A percentile compares a stretch with the other conserved stretches of the same genome.
phyloP scores from a whole-genome alignment of 139 green algal genomes.

The Deuterostichococcus epilithicus region DNA sequence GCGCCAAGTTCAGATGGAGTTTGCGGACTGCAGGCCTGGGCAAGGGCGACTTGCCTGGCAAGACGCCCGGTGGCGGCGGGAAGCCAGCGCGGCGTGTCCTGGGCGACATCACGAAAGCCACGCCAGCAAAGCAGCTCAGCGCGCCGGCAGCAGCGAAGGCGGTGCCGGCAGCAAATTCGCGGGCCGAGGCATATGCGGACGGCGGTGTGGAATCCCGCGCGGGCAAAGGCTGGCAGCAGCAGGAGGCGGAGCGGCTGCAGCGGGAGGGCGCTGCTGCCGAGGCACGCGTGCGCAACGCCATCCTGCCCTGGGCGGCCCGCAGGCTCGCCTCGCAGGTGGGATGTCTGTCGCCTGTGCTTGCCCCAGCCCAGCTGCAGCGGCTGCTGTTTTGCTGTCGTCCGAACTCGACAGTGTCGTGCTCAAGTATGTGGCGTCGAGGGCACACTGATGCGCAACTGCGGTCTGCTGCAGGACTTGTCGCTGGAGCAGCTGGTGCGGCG shows the following conservation, averaged over 20 bases:
- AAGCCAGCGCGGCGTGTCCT: neutral
- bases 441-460: no score
- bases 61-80: neutral
- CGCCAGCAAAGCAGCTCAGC: neutral
- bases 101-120: neutral
- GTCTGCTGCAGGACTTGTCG: neutral
- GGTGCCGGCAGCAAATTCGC: neutral
- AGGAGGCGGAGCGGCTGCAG: conserved; percentile 11
- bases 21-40: no score
- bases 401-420: neutral
- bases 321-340: neutral
- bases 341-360: no score
- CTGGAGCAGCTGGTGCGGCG: neutral
- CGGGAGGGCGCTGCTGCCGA: neutral
- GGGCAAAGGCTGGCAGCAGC: conserved; percentile 7
- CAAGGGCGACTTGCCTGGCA: neutral
- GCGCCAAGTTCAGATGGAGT: no score
- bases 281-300: neutral
- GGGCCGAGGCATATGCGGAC: conserved; percentile 10
- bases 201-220: conserved; percentile 6
- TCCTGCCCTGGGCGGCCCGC: neutral
- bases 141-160: neutral
- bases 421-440: neutral
- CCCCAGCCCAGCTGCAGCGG: no score
- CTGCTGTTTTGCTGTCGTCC: no score